phyloP scores from a whole-genome alignment of 2,329 filamentous ascomycete species.

The Ceratocystis eucalypticola region DNA sequence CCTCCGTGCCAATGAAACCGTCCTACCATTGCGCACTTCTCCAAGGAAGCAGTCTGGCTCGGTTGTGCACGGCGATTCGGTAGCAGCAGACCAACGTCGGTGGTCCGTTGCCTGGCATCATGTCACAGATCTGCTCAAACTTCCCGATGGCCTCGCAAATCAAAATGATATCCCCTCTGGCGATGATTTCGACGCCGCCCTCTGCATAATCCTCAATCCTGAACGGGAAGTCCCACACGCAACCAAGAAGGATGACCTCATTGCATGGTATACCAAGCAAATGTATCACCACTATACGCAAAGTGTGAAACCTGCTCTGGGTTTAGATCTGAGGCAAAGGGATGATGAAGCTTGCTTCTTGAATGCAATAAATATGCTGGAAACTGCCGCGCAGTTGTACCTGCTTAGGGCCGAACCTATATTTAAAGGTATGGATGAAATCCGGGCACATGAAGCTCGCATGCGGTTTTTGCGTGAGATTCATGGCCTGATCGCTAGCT shows the following conservation, averaged over 20 bases:
- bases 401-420: constrained; percentile 32
- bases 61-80: constrained; percentile 11
- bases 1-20: constrained; percentile 24
- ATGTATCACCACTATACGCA: constrained; percentile 47
- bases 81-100: constrained; percentile 37
- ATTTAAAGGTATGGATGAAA: constrained; percentile 33
- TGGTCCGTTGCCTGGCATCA: constrained; percentile 51
- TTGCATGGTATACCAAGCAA: constrained; percentile 48
- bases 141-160: constrained; percentile 28
- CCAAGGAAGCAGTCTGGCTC: constrained; percentile 12
- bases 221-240: constrained; percentile 35
- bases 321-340: constrained; percentile 42
- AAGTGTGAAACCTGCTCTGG: constrained; percentile 44
- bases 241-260: constrained; percentile 40
- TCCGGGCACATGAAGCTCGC: constrained; percentile 29
- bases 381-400: not conserved
- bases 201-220: constrained; percentile 41
- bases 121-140: constrained; percentile 43
- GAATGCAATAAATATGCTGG: not conserved
- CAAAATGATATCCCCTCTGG: constrained; percentile 26
- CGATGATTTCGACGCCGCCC: constrained; percentile 36
- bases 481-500: constrained; percentile 51
- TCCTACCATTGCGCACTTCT: constrained; percentile 15
- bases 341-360: constrained; percentile 22
- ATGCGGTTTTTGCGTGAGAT: constrained; percentile 47